Base-by-base conservation (phyloP, 257 asterid species). In the Verbena officinalis region DNA sequence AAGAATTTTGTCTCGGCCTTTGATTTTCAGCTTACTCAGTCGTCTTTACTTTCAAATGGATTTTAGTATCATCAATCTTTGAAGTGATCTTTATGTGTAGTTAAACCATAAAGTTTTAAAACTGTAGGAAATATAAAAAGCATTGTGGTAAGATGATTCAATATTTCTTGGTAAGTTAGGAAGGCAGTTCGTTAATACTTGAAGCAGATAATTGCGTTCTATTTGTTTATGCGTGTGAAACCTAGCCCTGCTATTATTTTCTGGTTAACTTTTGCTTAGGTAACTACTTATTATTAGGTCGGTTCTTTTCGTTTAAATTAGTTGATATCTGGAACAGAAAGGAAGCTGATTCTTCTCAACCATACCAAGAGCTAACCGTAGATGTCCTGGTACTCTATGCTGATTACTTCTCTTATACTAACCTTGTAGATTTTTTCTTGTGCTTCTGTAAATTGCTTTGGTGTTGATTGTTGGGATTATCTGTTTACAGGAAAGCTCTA, bases 281-380 rank as follows among this genome's bases (percentile, higher is more conserved):
- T 64, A 27, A 49, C 48, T 36, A 27, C 19, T 24, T 20, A 53
- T 46, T 39, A 3, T 43, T 24, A 5, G 43, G 48, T 51, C 67
- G 31, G 2, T 24, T 23, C 21, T 49, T 20, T 33, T 13, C 30
- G 22, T 38, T 49, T 70, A 39, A 50, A 8, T 19, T 23, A 11
- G 34, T 46, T 71, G 21, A 52, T 46, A 38, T 65, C 14, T 71
- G 43, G 50, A 44, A 71, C 86, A 91, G 98, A 85, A 84, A 78
- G 82, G 98, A 91, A 60, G 68, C 83, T 54, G 73, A 39, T 78
- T 73, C 79, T 10, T 65, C 75, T 43, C 83, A 73, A 78, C 73
- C 88, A 56, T 86, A 75, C 72, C 68, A 79, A 55, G 78, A 88
- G 78, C 76, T 88, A 61, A 78, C 82, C 57, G 83, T 77, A n/a